A percentile compares a stretch with the other conserved stretches of the same genome.
Conservation (phyloP, 2,329 filamentous ascomycete species). For the Talaromyces amestolkiae region DNA sequence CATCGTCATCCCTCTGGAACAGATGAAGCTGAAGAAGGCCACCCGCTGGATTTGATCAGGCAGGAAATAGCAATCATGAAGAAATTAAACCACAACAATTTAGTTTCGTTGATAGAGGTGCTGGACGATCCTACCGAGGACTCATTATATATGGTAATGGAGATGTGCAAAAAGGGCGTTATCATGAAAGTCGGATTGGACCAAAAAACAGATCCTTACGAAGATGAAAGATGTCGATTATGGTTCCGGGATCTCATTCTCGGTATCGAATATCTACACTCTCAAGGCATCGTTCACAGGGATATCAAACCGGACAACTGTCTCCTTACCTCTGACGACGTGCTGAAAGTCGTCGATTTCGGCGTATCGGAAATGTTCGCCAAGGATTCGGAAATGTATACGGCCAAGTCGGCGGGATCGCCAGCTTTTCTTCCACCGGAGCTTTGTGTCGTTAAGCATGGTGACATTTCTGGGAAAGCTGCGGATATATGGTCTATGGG, state of each 20-base stretch:
- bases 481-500: conserved; percentile 99
- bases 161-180: conserved; percentile 98
- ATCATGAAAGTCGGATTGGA: conserved; percentile 94
- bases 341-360: conserved; percentile 97
- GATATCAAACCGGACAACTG: conserved; percentile 99
- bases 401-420: conserved; percentile 87
- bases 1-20: conserved; percentile 58
- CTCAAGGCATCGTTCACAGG: conserved; percentile 89
- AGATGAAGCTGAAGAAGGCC: conserved; percentile 57
- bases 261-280: conserved; percentile 93
- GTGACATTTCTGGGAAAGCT: conserved; percentile 80
- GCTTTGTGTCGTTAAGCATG: conserved; percentile 81
- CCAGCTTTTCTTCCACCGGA: conserved; percentile 94
- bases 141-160: conserved; percentile 96
- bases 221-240: conserved; percentile 74
- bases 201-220: conserved; percentile 76
- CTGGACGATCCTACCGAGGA: conserved; percentile 94
- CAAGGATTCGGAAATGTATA: conserved; percentile 82
- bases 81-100: conserved; percentile 89
- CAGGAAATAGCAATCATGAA: conserved; percentile 99
- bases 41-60: conserved; percentile 80
- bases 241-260: conserved; percentile 96
- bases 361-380: conserved; percentile 99
- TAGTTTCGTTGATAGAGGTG: conserved; percentile 92
- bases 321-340: conserved; percentile 80